Evolutionary conservation across 73 alveolate species (phyloP), one percentile per base, ranked within the genome.

Genomic region (Tetrahymena borealis): DNA sequence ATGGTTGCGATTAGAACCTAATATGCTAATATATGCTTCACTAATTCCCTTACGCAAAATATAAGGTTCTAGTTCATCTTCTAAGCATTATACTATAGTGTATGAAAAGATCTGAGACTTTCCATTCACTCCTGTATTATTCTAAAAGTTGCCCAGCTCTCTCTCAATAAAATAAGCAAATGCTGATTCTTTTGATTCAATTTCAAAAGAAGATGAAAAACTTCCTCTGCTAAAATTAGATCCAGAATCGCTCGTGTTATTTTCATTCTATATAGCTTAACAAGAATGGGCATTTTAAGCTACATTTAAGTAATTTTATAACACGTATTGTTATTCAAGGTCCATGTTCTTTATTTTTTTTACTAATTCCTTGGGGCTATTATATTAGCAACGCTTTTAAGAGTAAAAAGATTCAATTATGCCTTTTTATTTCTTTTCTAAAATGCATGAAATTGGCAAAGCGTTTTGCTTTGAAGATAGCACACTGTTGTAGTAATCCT

Each of bases 81-180:
- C 85, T 11, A 60, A 32, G 28, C 85, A 60, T 35, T 60, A 60
- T 18, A 60, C 31, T 1, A 60, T n/a, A 24, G 85, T 60, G 85
- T 60, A 60, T 15, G 85, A 60, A 28, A 60, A 60, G 28, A 60
- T 60, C 28, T 60, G 28, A 24, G 85, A 60, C 28, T 60, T 60
- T 7, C 85, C 85, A 60, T 20, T 60, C 5, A 60, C 16, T 60
- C 38, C 85, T 60, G 85, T n/a, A 60, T 60, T 60, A 18, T 60
- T 60, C n/a, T 32, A 60, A 60, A 60, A 60, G 85, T 28, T 60
- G 85, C 85, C 85, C 85, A 60, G 85, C 85, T 60, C 85, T 60
- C 28, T 60, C 28, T 60, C 85, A 60, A 60, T 60, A 60, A 60
- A 60, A 35, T 60, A 60, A 60, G 85, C 85, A 60, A 60, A n/a